These are phyloP conservation scores for Candida schatavii DNA, from an alignment of 805 yeast genomes.

Conservation along the genomic window DNA sequence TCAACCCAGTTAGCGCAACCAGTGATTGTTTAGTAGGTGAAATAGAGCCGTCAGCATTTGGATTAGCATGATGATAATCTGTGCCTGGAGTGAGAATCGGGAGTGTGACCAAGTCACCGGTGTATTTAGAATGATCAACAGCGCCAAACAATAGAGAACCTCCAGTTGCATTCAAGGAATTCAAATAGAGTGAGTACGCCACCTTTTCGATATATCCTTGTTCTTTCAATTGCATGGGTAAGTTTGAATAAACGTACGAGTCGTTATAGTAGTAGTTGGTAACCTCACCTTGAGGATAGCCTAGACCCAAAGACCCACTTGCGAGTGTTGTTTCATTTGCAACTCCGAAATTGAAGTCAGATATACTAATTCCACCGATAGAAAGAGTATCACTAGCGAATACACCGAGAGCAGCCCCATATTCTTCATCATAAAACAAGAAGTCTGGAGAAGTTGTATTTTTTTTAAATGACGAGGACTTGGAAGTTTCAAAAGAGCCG, in stretches of 20 bases:
- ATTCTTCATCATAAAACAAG: constrained; percentile 46
- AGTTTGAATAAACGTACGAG: constrained; percentile 36
- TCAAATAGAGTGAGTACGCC: constrained; percentile 37
- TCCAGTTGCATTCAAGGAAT: constrained; percentile 17
- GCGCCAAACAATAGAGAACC: constrained; percentile 44
- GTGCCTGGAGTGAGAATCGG: constrained; percentile 20
- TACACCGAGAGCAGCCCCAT: constrained; percentile 46
- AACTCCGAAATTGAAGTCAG: constrained; percentile 65
- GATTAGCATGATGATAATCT: background rate
- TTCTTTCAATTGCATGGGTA: constrained; percentile 31
- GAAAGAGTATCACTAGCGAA: constrained; percentile 64
- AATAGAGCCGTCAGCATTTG: background rate
- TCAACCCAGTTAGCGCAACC: background rate
- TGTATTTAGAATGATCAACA: constrained; percentile 40
- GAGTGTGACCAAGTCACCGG: constrained; percentile 30
- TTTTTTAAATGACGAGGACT: constrained; percentile 35
- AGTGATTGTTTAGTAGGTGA: no score
- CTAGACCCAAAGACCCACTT: constrained; percentile 73
- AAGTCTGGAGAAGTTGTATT: constrained; percentile 43
- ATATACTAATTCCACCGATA: constrained; percentile 48
- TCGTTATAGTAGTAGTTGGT: background rate
- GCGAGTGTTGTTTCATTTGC: constrained; percentile 63
- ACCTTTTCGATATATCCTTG: constrained; percentile 31
- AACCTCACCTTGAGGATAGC: constrained; percentile 67
- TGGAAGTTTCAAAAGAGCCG: constrained; percentile 47